Evolutionary conservation across 2,329 filamentous ascomycete species (phyloP), one percentile per base, ranked within the genome.

Genomic region (Cadophora sp.): DNA sequence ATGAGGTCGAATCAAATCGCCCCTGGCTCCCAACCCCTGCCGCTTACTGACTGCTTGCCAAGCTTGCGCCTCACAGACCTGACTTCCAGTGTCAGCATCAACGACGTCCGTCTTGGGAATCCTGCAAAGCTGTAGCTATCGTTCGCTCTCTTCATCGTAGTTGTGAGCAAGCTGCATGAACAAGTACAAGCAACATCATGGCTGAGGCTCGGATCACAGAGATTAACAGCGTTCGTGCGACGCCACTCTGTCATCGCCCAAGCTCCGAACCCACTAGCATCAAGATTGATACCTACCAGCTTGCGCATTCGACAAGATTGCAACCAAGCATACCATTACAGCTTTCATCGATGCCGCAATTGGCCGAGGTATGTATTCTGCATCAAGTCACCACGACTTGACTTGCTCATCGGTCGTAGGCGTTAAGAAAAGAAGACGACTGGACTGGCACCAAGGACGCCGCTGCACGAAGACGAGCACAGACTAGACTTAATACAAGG

Each of bases 401-500:
- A 73, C 48, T 74, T 76, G 67, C 79, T 79, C 58, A 79, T 71
- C 37, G 19, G 48, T 27, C 71, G 70, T 56, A 82, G 80, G 81
- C 80, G 8, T 77, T 69, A 73, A 76, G 71, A 66, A 73, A 59
- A 34, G 77, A 82, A 69, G 82, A 84, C 62, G 79, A 83, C 74
- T 84, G 83, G 82, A 83, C 81, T 46, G 83, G 82, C 3, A 79
- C 76, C 27, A 82, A 71, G 19, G 79, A 83, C 77, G 78, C 79
- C 2, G 79, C 77, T 69, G 77, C 77, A 68, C 79, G 83, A 27
- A 78, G 82, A 69, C 73, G 78, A 66, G 77, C 77, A 68, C 83
- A 84, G 76, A 84, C 79, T 68, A 79, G 82, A 76, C 78, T 83
- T 27, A 83, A 83, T 62, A 80, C 79, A 72, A 81, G 82, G 67